These are phyloP conservation scores for Phytophthora multivora DNA, from an alignment of 352 stramenopile genomes.

Conservation along the genomic window DNA sequence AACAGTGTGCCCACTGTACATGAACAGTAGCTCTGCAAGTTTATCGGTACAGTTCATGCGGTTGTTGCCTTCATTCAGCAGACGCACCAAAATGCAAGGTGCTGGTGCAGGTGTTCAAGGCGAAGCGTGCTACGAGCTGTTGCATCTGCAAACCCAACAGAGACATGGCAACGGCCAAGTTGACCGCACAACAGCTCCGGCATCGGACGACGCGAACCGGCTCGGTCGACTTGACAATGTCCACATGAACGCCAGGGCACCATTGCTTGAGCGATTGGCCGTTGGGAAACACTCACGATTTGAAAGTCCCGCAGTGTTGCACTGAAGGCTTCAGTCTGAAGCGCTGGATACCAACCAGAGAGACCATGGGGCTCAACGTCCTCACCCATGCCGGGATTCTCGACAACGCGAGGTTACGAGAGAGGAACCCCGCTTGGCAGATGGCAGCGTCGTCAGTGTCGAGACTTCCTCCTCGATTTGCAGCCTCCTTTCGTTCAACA, in stretches of 20 bases:
- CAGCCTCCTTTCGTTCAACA: background rate
- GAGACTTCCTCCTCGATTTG: slow-evolving; percentile 30
- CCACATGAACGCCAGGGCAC: slow-evolving; percentile 8
- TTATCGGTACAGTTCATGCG: slow-evolving; percentile 9
- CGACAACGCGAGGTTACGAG: slow-evolving; percentile 8
- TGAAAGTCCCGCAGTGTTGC: slow-evolving; percentile 11
- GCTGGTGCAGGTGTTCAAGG: slow-evolving; percentile 1
- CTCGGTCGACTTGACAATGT: slow-evolving; percentile 14
- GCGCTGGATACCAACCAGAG: slow-evolving; percentile 16
- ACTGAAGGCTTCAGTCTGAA: no score
- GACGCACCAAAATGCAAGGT: slow-evolving; percentile 16
- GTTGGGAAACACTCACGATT: slow-evolving; percentile 20
- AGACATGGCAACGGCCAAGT: slow-evolving; percentile 11
- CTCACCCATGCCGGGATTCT: slow-evolving; percentile 2
- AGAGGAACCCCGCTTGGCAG: slow-evolving; percentile 19
- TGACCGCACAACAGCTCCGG: background rate
- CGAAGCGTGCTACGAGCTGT: slow-evolving; percentile 6
- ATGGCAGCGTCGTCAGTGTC: slow-evolving; percentile 26
- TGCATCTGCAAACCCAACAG: slow-evolving; percentile 4
- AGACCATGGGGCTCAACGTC: slow-evolving; percentile 19
- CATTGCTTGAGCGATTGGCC: slow-evolving; percentile 24
- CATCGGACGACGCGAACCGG: slow-evolving; percentile 31
- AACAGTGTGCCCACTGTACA: background rate
- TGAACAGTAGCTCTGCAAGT: background rate
- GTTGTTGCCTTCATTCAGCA: slow-evolving; percentile 7